phyloP scores from a whole-genome alignment of 352 stramenopile genomes.

The Phytophthora cactorum region DNA sequence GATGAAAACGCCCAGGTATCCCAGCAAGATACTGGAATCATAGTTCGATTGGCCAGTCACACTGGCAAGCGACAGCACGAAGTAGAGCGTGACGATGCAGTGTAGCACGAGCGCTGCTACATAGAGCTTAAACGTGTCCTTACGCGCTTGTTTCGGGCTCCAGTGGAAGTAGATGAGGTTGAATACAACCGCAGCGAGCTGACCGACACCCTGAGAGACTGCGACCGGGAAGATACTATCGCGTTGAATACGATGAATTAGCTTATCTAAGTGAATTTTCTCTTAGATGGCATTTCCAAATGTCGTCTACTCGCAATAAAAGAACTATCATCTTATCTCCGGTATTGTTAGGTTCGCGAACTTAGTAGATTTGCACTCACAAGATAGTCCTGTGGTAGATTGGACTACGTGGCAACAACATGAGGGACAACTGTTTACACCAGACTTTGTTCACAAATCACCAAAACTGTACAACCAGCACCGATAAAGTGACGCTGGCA shows the following conservation, averaged over 20 bases:
- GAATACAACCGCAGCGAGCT: conserved; percentile 23
- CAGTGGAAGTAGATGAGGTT: conserved; percentile 32
- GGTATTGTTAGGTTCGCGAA: no score
- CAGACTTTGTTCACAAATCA: no score
- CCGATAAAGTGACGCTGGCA: no score
- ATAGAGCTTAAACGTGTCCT: conserved; percentile 13
- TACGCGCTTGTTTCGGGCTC: conserved; percentile 4
- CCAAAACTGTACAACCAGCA: no score
- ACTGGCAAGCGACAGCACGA: conserved; percentile 32
- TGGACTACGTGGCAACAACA: no score
- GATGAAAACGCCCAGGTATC: conserved; percentile 27
- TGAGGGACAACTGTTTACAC: no score
- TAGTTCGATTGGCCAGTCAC: conserved; percentile 34
- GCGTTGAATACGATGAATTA: conserved; percentile 12
- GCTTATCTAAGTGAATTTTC: no score
- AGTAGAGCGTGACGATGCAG: conserved; percentile 37
- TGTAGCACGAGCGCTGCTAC: conserved; percentile 7
- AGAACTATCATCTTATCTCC: no score
- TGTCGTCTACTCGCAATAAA: no score
- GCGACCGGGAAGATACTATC: conserved; percentile 35
- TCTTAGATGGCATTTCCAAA: no score
- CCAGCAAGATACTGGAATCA: conserved; percentile 14
- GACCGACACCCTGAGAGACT: conserved; percentile 20
- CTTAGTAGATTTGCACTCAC: no score
- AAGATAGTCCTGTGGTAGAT: no score